These are phyloP conservation scores for Geotrichum europaeum DNA, from an alignment of 1,139 yeast genomes.

Conservation along the genomic window DNA sequence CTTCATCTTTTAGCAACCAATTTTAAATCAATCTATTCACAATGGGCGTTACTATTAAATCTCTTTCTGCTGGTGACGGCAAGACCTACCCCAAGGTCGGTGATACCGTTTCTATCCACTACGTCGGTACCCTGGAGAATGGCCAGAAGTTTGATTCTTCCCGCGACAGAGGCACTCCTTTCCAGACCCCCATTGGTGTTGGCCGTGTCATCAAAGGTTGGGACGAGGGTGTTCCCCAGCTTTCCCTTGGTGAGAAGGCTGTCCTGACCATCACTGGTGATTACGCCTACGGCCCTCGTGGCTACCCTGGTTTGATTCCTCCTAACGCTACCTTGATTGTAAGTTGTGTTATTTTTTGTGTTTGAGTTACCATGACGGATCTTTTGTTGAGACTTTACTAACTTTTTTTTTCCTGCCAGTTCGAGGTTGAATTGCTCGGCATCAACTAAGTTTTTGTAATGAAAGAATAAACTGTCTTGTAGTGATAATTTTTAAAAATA, in stretches of 20 bases:
- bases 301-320: slow-evolving; percentile 94
- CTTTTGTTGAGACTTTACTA: background rate
- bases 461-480: background rate
- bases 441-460: slow-evolving; percentile 43
- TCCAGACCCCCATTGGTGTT: slow-evolving; percentile 88
- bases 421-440: slow-evolving; percentile 84
- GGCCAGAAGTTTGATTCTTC: slow-evolving; percentile 96
- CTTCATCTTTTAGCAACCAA: background rate
- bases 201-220: slow-evolving; percentile 96
- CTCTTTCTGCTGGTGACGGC: slow-evolving; percentile 53
- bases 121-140: slow-evolving; percentile 88
- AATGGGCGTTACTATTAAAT: slow-evolving; percentile 39
- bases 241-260: slow-evolving; percentile 89
- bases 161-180: slow-evolving; percentile 88
- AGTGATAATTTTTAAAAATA: background rate
- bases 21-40: slow-evolving; percentile 9
- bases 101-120: slow-evolving; percentile 79
- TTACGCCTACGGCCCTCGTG: slow-evolving; percentile 90
- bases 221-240: slow-evolving; percentile 89
- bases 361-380: background rate
- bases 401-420: slow-evolving; percentile 28
- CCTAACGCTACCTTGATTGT: slow-evolving; percentile 82
- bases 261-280: slow-evolving; percentile 86
- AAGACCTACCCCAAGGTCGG: slow-evolving; percentile 79
- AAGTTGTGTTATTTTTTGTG: background rate